Evolutionary conservation across 495 filamentous ascomycete genomes (phyloP).

Genomic region (Pseudoneurospora amorphoporcata): DNA sequence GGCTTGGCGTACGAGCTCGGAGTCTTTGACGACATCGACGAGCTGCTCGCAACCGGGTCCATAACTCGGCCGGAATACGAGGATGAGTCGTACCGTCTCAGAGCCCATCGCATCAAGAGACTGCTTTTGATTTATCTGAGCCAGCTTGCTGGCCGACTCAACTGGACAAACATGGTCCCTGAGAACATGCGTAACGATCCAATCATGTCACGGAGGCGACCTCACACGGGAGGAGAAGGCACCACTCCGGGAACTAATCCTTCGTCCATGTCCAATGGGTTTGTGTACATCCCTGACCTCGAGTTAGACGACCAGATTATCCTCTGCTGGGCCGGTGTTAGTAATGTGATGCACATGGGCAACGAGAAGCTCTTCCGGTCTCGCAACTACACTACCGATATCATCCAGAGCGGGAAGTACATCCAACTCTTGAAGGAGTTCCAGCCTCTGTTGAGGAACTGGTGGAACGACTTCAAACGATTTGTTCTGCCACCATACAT

Average conservation of each 20-base stretch:
- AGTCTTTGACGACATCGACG: conserved; percentile 79
- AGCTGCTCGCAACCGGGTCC: conserved; percentile 39
- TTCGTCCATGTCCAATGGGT: conserved; percentile 39
- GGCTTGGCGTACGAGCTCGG: conserved; percentile 87
- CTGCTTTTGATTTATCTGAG: conserved; percentile 82
- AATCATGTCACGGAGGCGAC: conserved; percentile 31
- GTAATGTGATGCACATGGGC: conserved; percentile 75
- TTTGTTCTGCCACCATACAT: conserved; percentile 64
- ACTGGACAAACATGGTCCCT: conserved; percentile 89
- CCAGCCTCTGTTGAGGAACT: conserved; percentile 61
- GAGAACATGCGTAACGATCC: conserved; percentile 44
- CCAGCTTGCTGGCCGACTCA: conserved; percentile 83
- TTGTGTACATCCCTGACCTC: conserved; percentile 48
- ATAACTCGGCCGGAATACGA: conserved; percentile 50
- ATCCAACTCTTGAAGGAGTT: conserved; percentile 69
- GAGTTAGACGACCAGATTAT: conserved; percentile 68
- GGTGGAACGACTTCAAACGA: conserved; percentile 63
- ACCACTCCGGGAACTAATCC: conserved; percentile 45
- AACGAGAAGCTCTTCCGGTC: conserved; percentile 80
- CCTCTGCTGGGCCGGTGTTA: conserved; percentile 85
- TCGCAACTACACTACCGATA: conserved; percentile 68
- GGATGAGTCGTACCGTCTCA: conserved; percentile 62
- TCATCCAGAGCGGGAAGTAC: conserved; percentile 80
- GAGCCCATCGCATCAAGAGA: conserved; percentile 73
- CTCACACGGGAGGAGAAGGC: conserved; percentile 33